Evolutionary conservation across 148 eudicot genomes (phyloP), one percentile per base, ranked within the genome.

Genomic region (Fagopyrum tataricum): DNA sequence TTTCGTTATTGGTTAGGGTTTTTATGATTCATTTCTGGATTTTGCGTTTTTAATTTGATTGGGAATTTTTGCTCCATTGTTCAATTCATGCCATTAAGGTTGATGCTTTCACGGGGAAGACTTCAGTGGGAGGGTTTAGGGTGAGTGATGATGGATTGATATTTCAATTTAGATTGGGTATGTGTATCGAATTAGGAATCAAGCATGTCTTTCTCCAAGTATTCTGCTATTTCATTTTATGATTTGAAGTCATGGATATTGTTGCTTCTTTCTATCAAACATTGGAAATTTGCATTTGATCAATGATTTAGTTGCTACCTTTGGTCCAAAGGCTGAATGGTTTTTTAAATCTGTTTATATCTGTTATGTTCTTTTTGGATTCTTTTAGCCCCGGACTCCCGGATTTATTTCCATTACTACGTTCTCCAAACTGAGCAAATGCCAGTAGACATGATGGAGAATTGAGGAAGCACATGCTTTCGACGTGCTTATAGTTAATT

Each of bases 31-130:
- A 9, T 59, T 59, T 21, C 26, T 18, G 24, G 61, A 20, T 18
- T 5, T 26, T 21, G 61, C 31, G 61, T 31, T 31, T 31, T 31
- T 31, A 55, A 55, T 55, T 55, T 21, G 11, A 21, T 55, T 55
- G 23, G 66, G 66, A 10, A 21, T 9, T 11, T 24, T 59, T 59
- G 66, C 66, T 24, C 66, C 17, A 21, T 58, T 58, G 59, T 6
- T 59, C 66, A 59, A 59, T 59, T 59, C 39, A 59, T 59, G 37
- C 14, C 12, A 24, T 59, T 59, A 15, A 23, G 66, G 66, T 59
- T 59, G 24, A 10, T 31, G 37, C 37, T 31, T 31, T 31, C 37
- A 31, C 37, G 37, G 37, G 37, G 37, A 31, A 31, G 37, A 3
- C 37, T 31, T 31, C 37, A 31, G 37, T 48, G 18, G 53, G 53